These are phyloP conservation scores for Boletus reticulatus DNA, from an alignment of 768 basidiomycete genomes.

Conservation along the genomic window DNA sequence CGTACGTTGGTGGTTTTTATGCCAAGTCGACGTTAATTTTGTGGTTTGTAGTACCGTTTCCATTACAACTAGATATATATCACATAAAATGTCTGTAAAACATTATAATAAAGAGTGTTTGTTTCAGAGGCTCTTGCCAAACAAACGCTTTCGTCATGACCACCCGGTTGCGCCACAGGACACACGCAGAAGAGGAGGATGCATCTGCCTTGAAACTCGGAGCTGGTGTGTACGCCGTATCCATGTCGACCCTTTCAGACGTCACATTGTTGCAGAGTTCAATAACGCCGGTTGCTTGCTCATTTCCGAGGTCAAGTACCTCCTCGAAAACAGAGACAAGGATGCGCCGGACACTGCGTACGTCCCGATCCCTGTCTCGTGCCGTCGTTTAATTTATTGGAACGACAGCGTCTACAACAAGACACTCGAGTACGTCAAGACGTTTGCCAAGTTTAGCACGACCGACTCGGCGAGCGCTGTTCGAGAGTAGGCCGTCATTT, in stretches of 20 bases:
- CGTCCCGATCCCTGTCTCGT: conserved; percentile 18
- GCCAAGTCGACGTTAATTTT: conserved; percentile 27
- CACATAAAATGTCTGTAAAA: conserved; percentile 36
- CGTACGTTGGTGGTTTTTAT: conserved; percentile 11
- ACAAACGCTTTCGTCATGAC: conserved; percentile 46
- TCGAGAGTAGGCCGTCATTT: conserved; percentile 66
- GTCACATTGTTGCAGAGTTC: conserved; percentile 55
- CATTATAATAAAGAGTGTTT: conserved; percentile 33
- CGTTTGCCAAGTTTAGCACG: conserved; percentile 87
- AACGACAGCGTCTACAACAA: conserved; percentile 81
- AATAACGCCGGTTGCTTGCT: conserved; percentile 89
- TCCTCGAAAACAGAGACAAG: conserved; percentile 84
- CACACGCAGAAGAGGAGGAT: conserved; percentile 76
- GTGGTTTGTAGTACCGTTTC: conserved; percentile 28
- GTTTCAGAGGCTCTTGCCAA: conserved; percentile 34
- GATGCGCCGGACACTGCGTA: conserved; percentile 87
- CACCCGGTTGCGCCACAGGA: conserved; percentile 60
- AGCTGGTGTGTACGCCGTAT: conserved; percentile 42
- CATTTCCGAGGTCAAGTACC: conserved; percentile 90
- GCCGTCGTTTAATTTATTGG: no score
- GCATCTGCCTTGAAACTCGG: conserved; percentile 83
- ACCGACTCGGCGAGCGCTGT: conserved; percentile 82
- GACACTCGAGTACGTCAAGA: conserved; percentile 88
- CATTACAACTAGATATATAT: conserved; percentile 34
- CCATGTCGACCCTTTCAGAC: background rate